These are phyloP conservation scores for Aristolochia fimbriata DNA, from an alignment of 164 flowering plant genomes.

Conservation along the genomic window DNA sequence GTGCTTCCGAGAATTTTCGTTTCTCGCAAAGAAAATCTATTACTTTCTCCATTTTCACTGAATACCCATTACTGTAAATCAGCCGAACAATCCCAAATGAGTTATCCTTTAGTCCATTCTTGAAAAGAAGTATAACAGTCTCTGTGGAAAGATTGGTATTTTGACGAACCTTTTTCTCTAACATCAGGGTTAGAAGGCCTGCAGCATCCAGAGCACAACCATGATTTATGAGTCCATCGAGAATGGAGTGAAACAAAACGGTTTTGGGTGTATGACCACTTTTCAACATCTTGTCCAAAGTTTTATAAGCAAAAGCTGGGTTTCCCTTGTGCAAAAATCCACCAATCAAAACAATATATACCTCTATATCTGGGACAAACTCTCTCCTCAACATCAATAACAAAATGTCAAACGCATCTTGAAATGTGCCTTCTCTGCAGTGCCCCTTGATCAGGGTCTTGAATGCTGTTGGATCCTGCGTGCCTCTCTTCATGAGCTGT, in stretches of 20 bases:
- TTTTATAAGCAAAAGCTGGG: slow-evolving; percentile 40
- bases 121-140: slow-evolving; percentile 28
- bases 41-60: slow-evolving; percentile 43
- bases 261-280: slow-evolving; percentile 49
- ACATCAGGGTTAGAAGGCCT: slow-evolving; percentile 38
- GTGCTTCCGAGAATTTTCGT: slow-evolving; percentile 33
- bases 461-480: slow-evolving; percentile 56
- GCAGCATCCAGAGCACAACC: slow-evolving; percentile 35
- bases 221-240: slow-evolving; percentile 18
- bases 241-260: slow-evolving; percentile 46
- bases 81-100: slow-evolving; percentile 35
- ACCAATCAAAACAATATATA: slow-evolving; percentile 38
- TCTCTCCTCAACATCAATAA: slow-evolving; percentile 63
- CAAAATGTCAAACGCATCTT: slow-evolving; percentile 21
- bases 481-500: slow-evolving; percentile 65
- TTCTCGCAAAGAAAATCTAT: slow-evolving; percentile 31
- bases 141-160: slow-evolving; percentile 44
- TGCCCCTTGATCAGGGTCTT: slow-evolving; percentile 67
- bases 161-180: slow-evolving; percentile 42
- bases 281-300: slow-evolving; percentile 60
- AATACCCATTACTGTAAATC: slow-evolving; percentile 50
- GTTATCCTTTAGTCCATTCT: slow-evolving; percentile 20
- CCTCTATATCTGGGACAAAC: slow-evolving; percentile 50
- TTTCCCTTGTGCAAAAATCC: slow-evolving; percentile 42
- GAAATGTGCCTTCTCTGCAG: slow-evolving; percentile 48